Evolutionary conservation across 2,329 filamentous ascomycete genomes (phyloP).

Genomic region (Ambrosiella xylebori): DNA sequence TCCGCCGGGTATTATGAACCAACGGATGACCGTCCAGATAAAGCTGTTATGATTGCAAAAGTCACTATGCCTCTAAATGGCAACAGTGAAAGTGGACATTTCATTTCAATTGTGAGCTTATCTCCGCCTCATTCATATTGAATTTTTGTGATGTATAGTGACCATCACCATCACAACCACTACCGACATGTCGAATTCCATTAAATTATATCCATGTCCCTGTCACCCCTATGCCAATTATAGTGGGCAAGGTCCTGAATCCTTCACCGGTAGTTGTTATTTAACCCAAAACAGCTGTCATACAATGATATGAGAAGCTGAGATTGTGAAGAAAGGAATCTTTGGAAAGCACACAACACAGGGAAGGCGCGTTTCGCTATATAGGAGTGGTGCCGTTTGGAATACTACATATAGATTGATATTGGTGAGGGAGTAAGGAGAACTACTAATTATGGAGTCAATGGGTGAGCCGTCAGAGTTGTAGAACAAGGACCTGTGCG

Average conservation of each 20-base stretch:
- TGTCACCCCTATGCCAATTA: not conserved
- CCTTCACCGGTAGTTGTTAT: not conserved
- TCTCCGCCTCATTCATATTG: not conserved
- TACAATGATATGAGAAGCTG: not conserved
- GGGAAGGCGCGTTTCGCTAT: not conserved
- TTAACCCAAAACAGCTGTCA: too few relatives aligned
- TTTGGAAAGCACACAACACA: not conserved
- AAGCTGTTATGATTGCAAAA: too few relatives aligned
- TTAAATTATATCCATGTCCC: not conserved
- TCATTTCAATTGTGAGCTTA: not conserved
- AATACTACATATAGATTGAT: too few relatives aligned
- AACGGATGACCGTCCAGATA: too few relatives aligned
- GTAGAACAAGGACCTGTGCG: too few relatives aligned
- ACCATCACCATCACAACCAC: not conserved
- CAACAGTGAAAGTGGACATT: too few relatives aligned
- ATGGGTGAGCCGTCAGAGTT: too few relatives aligned
- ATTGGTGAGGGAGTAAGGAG: too few relatives aligned
- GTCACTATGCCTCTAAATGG: too few relatives aligned
- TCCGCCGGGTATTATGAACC: too few relatives aligned
- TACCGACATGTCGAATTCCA: not conserved
- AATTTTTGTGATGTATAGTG: not conserved
- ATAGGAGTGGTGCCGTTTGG: not conserved
- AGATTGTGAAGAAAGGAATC: not conserved
- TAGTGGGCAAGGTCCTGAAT: not conserved
- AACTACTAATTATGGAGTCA: too few relatives aligned